A percentile compares a stretch with the other conserved stretches of the same genome.
These are phyloP conservation scores for Pleurostoma richardsiae DNA, from an alignment of 2,329 filamentous ascomycete genomes.

Conservation along the genomic window DNA sequence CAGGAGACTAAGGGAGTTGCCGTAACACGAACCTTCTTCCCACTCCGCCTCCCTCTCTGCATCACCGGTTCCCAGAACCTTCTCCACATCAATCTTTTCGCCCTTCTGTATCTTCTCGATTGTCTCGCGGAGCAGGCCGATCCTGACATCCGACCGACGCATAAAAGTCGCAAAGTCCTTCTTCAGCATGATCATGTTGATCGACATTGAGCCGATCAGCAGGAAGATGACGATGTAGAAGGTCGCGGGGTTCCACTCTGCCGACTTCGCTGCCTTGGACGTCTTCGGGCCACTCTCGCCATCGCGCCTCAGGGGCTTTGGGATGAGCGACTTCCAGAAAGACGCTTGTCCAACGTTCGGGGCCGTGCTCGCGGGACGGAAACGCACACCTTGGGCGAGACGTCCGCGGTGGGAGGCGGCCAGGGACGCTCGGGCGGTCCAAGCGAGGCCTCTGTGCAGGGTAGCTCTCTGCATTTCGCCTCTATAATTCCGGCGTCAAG, in stretches of 20 bases:
- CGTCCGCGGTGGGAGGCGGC: not conserved
- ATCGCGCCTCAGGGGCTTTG: slow-evolving; percentile 56
- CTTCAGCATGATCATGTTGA: slow-evolving; percentile 80
- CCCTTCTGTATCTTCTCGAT: slow-evolving; percentile 65
- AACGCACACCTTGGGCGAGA: not conserved
- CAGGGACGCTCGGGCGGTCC: not conserved
- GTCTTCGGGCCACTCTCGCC: slow-evolving; percentile 27
- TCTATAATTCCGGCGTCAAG: not conserved
- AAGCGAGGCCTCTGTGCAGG: not conserved
- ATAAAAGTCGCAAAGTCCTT: slow-evolving; percentile 69
- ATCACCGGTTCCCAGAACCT: slow-evolving; percentile 73
- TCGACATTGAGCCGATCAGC: slow-evolving; percentile 91
- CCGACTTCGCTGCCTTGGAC: slow-evolving; percentile 40
- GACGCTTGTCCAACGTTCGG: slow-evolving; percentile 28
- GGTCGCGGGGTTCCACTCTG: slow-evolving; percentile 74
- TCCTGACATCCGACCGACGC: slow-evolving; percentile 73
- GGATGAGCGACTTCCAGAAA: slow-evolving; percentile 67
- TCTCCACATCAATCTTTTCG: slow-evolving; percentile 81
- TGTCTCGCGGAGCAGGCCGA: slow-evolving; percentile 70
- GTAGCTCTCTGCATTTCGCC: slow-evolving; percentile 8
- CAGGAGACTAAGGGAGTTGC: too few relatives aligned
- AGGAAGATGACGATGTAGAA: slow-evolving; percentile 80
- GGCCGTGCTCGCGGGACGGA: slow-evolving; percentile 10
- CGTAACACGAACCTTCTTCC: slow-evolving; percentile 64
- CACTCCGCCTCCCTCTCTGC: slow-evolving; percentile 73